Base-by-base conservation (phyloP, 768 basidiomycete genomes). In the Fistulinella prunicolor region DNA sequence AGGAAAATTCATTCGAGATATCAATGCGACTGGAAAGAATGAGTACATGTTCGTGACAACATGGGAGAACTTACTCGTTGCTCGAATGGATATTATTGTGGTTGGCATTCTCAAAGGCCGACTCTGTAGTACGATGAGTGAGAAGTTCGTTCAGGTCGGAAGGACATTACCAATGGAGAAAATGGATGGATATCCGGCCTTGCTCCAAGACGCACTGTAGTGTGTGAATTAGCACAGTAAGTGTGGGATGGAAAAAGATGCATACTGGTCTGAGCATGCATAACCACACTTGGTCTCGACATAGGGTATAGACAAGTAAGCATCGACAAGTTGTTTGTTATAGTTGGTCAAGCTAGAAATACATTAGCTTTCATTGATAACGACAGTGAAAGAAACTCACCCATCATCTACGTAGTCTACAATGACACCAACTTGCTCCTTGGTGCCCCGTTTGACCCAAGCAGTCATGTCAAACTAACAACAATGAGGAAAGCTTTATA, bases 191-290 rank as follows among this genome's bases (percentile, higher is more conserved):
- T 91, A 94, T 50, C 93, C 91, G 42, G 86, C 89, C 72, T 86
- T 89, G 46, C 68, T 69, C 89, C 89, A 94, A 26, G 89, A 89
- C 58, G 90, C 90, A 60, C 76, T 78, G 54, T 42, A 57, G 44
- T 1, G 14, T 10, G 26, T 26, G 22, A 54, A 57, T 65, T 13
- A 47, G 40, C 22, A 45, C 56, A 62, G 65, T 61, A 54, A 60
- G 55, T 0, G 51, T 42, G 8, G 32, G 10, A 14, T 5, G 2
- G 32, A 55, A n/a, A 42, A 32, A 58, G 71, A 66, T 51, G 52
- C 75, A 63, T 70, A 91, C 88, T 94, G 92, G 68, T 95, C 93
- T 57, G 87, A 90, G 75, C 93, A 96, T 44, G 91, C 92, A 62
- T 96, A 95, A 29, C 89, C 91, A 71, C 94, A 95, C 73, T 86